These are phyloP conservation scores for Cladosporium sp. DNA, from an alignment of 2,329 filamentous ascomycete species.

Conservation along the genomic window DNA sequence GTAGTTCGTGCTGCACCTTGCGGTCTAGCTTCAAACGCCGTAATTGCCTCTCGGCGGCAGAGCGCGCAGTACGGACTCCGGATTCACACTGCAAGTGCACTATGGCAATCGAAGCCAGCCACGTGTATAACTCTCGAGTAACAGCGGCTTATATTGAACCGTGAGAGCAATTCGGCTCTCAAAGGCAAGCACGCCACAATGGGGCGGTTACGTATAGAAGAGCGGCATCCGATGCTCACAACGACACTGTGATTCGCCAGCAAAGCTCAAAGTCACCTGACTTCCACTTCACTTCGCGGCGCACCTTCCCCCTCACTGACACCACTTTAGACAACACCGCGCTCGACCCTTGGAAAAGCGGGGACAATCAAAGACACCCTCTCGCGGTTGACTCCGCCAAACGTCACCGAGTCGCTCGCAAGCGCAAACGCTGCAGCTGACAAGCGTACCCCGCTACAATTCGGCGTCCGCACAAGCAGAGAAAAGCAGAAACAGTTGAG, in stretches of 20 bases:
- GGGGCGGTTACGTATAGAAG: neutral
- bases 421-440: slow-evolving; percentile 12
- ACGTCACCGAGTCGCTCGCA: slow-evolving; percentile 1
- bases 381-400: neutral
- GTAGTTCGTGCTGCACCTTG: neutral
- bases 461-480: slow-evolving; percentile 4
- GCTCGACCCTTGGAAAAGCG: neutral
- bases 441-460: slow-evolving; percentile 13
- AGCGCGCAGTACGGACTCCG: no score
- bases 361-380: neutral
- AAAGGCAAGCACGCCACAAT: neutral
- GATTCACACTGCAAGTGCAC: no score
- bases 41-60: no score
- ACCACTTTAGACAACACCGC: neutral
- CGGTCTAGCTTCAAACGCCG: no score
- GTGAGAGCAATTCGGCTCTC: neutral
- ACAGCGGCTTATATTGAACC: neutral
- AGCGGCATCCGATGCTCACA: neutral
- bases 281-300: neutral
- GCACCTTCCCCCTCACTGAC: neutral
- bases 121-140: neutral
- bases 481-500: slow-evolving; percentile 3
- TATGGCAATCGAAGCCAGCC: neutral
- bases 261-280: neutral
- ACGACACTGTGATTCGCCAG: neutral